phyloP scores from a whole-genome alignment of 2,329 filamentous ascomycete species.

The Tolypocladium pustulatum region DNA sequence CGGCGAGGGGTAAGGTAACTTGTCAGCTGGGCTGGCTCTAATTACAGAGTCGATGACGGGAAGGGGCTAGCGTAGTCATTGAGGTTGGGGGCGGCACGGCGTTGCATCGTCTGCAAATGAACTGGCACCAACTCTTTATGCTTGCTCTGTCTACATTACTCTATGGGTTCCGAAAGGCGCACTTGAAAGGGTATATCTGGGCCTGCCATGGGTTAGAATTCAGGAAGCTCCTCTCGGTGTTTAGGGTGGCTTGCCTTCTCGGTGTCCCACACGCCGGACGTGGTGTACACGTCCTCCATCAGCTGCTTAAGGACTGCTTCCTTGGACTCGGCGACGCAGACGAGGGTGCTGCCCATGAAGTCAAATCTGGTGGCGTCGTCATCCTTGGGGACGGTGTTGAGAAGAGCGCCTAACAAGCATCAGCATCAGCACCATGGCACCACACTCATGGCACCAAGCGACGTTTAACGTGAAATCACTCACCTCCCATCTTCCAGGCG shows the following conservation, averaged over 20 bases:
- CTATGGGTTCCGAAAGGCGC: slow-evolving; percentile 25
- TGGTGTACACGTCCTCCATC: slow-evolving; percentile 62
- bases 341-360: slow-evolving; percentile 65
- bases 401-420: slow-evolving; percentile 45
- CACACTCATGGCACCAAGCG: background rate
- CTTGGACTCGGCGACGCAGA: slow-evolving; percentile 54
- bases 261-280: slow-evolving; percentile 69
- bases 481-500: slow-evolving; percentile 54
- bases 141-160: background rate
- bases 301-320: slow-evolving; percentile 60
- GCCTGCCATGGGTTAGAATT: slow-evolving; percentile 17
- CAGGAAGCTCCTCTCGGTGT: too few species aligned
- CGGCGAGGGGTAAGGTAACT: slow-evolving; percentile 14
- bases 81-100: background rate
- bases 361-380: slow-evolving; percentile 47
- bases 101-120: background rate
- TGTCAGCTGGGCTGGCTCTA: slow-evolving; percentile 6
- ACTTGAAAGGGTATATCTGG: slow-evolving; percentile 40
- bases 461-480: slow-evolving; percentile 10
- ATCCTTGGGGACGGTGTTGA: slow-evolving; percentile 55
- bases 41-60: background rate
- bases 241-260: slow-evolving; percentile 40
- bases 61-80: background rate
- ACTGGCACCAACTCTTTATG: slow-evolving; percentile 3
- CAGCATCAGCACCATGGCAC: background rate